Conservation (phyloP, 805 yeast genomes). For the Monosporozyma unispora region DNA sequence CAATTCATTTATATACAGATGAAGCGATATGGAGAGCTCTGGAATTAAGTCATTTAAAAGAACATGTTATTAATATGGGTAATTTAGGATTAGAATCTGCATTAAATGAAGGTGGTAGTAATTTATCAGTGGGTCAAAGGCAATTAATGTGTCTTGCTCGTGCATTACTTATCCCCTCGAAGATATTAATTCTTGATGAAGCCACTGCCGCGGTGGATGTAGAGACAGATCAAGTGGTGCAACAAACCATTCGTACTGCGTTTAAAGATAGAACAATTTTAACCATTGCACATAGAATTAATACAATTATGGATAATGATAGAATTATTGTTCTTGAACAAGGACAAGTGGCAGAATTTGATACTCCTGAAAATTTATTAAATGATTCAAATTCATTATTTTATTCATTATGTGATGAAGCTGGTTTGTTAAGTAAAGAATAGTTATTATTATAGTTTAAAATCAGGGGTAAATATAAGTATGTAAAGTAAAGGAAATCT, state of each 20-base stretch:
- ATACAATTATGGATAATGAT: constrained; percentile 77
- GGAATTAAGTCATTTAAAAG: constrained; percentile 67
- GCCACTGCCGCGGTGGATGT: constrained; percentile 89
- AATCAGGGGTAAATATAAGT: no score
- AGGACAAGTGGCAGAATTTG: constrained; percentile 71
- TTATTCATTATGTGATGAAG: constrained; percentile 72
- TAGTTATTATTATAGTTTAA: no score
- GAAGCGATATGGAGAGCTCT: constrained; percentile 78
- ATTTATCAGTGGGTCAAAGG: constrained; percentile 69
- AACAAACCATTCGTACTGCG: constrained; percentile 67
- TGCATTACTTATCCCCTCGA: constrained; percentile 56
- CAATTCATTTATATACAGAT: constrained; percentile 57
- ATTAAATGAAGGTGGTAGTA: constrained; percentile 59
- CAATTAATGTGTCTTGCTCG: constrained; percentile 77
- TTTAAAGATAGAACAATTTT: constrained; percentile 70
- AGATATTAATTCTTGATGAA: constrained; percentile 67
- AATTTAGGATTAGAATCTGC: constrained; percentile 42
- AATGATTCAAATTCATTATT: constrained; percentile 60
- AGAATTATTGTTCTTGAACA: constrained; percentile 65
- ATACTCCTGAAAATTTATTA: constrained; percentile 58
- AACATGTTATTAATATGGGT: constrained; percentile 48
- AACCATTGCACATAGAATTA: constrained; percentile 78
- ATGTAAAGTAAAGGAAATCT: no score
- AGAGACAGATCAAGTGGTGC: constrained; percentile 69
- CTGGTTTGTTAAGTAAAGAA: constrained; percentile 41